Evolutionary conservation across 441 rosid genomes (phyloP).

Genomic region (Gossypium gossypioides): DNA sequence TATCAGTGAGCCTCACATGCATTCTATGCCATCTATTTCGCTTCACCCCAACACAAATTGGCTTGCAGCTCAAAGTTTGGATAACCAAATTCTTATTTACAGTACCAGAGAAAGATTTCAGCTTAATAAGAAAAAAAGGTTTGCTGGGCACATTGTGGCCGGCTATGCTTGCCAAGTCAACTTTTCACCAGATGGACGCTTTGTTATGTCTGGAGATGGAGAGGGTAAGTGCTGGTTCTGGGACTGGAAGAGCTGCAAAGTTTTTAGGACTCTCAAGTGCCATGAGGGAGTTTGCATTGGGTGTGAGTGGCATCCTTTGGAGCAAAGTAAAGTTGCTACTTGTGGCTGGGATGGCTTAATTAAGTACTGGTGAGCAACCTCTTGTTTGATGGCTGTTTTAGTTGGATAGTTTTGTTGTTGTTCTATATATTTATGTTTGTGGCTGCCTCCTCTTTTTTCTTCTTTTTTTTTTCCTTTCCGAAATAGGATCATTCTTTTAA

Average conservation of each 20-base stretch:
- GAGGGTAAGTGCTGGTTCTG: slow-evolving; percentile 99
- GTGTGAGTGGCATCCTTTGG: slow-evolving; percentile 84
- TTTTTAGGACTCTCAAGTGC: slow-evolving; percentile 81
- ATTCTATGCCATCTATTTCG: slow-evolving; percentile 90
- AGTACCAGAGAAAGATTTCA: slow-evolving; percentile 92
- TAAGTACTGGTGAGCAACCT: slow-evolving; percentile 78
- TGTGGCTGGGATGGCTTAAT: slow-evolving; percentile 99
- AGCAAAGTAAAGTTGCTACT: slow-evolving; percentile 98
- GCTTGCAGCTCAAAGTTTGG: slow-evolving; percentile 98
- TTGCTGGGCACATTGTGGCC: slow-evolving; percentile 86
- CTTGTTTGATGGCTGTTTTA: neutral
- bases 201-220: slow-evolving; percentile 98
- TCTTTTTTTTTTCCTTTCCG: neutral
- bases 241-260: slow-evolving; percentile 99
- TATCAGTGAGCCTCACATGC: slow-evolving; percentile 99
- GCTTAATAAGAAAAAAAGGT: slow-evolving; percentile 93
- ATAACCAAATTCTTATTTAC: slow-evolving; percentile 90
- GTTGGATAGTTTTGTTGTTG: neutral
- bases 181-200: slow-evolving; percentile 96
- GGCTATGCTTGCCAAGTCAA: slow-evolving; percentile 98
- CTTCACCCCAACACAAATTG: slow-evolving; percentile 88
- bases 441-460: too few relatives aligned
- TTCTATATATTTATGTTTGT: neutral
- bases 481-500: neutral
- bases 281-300: slow-evolving; percentile 92